Base-by-base conservation (phyloP, 1,139 yeast species). In the Diutina neorugosa region DNA sequence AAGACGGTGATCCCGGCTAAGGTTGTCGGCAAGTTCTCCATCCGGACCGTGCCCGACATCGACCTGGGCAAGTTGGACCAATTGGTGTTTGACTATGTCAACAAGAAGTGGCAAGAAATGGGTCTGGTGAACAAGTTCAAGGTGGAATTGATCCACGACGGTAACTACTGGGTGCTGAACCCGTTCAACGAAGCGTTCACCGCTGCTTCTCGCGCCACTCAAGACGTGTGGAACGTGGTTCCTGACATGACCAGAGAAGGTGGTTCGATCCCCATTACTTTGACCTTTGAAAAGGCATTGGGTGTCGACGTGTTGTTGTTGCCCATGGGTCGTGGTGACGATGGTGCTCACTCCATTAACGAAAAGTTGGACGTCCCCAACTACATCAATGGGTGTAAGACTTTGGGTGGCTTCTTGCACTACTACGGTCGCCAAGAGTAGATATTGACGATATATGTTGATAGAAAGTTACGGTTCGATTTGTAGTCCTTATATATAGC, bases 241-340 rank as follows among this genome's bases (percentile, higher is more conserved):
- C 98, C 98, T 44, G 98, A 94, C 69, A 81, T 88, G 67, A 94
- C 98, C 54, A 85, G 98, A 74, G 98, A 93, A 73, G 98, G 98
- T 65, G 98, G 98, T 37, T 90, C 97, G 3, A 93, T 93, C 64
- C 98, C 98, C 61, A 90, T 93, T 66, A 91, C 98, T 44, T 73
- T 93, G 61, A 84, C 96, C 52, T 93, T 93, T 71, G 96, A 93
- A 74, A 77, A 89, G 63, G 82, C 84, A 65, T 79, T 93, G 64
- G 84, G 86, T 62, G 86, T 95, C 44, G 84, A 84, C 60, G 98
- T 91, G 41, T 77, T 93, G 59, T 76, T 93, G 64, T 79, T 93
- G 62, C 98, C 98, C 59, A 87, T 93, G 87, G 98, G 98, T 60
- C 85, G 96, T 71, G 98, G 98, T 62, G 98, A 93, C 66, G 99